Evolutionary conservation across 805 yeast genomes (phyloP).

Genomic region (Kuraishia capsulata): DNA sequence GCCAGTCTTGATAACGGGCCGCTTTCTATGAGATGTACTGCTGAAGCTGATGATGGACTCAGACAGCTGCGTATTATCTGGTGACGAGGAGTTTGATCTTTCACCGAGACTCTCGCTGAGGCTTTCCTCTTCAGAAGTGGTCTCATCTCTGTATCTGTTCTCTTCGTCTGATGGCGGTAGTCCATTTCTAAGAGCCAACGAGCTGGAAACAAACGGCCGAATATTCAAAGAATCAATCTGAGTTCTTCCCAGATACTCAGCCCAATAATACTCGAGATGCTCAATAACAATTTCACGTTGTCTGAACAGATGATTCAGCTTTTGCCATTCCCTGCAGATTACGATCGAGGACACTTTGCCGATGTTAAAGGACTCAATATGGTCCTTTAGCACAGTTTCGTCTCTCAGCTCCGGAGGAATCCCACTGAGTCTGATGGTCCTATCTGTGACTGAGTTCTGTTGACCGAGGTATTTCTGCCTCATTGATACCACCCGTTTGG

Average conservation of each 20-base stretch:
- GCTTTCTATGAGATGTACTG: conserved; percentile 15
- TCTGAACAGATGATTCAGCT: conserved; percentile 55
- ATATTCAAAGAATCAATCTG: conserved; percentile 12
- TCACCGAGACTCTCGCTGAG: conserved; percentile 6
- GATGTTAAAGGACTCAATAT: conserved; percentile 68
- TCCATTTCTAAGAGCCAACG: conserved; percentile 12
- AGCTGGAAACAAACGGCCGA: conserved; percentile 16
- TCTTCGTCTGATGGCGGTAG: conserved; percentile 4
- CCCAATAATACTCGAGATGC: conserved; percentile 64
- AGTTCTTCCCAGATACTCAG: conserved; percentile 46
- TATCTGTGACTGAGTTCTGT: conserved; percentile 84
- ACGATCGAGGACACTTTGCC: conserved; percentile 73
- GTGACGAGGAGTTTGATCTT: background rate
- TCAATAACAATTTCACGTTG: conserved; percentile 44
- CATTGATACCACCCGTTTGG: conserved; percentile 62
- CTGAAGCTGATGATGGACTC: conserved; percentile 6
- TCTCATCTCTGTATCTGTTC: conserved; percentile 1
- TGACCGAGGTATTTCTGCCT: conserved; percentile 78
- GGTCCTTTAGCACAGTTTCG: conserved; percentile 59
- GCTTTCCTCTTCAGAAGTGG: conserved; percentile 13
- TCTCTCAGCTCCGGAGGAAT: conserved; percentile 77
- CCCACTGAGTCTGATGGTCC: conserved; percentile 82
- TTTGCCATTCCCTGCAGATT: conserved; percentile 83
- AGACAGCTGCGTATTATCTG: conserved; percentile 1
- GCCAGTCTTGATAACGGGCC: conserved; percentile 62